Conservation (phyloP, 805 yeast species). For the Priceomyces castillae region DNA sequence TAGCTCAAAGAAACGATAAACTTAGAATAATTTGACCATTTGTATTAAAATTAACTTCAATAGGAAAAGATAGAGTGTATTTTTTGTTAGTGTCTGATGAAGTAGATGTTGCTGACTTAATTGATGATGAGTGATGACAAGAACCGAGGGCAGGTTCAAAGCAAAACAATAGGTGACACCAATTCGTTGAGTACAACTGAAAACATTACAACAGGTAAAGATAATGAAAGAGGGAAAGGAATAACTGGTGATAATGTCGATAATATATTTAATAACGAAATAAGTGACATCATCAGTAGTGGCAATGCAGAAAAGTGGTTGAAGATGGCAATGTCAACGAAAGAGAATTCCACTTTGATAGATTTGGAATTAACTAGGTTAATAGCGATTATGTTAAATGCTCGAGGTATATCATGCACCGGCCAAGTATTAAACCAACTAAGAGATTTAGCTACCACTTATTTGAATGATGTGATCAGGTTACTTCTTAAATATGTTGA, state of each 20-base stretch:
- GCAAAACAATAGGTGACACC: background rate
- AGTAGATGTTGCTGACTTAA: background rate
- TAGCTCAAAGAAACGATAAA: background rate
- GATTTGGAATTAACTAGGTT: constrained; percentile 28
- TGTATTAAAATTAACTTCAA: too few species aligned
- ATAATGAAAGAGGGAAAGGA: background rate
- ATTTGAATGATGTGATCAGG: constrained; percentile 34
- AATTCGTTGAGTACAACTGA: background rate
- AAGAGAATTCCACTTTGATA: constrained; percentile 11
- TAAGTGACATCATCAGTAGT: too few species aligned
- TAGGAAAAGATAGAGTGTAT: too few species aligned
- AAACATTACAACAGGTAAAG: background rate
- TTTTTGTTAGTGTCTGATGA: too few species aligned
- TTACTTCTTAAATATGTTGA: constrained; percentile 51
- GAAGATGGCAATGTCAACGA: background rate
- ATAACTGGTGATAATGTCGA: background rate
- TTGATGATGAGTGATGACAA: background rate
- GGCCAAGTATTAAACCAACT: constrained; percentile 28
- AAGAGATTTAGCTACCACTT: constrained; percentile 26
- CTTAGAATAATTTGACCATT: background rate
- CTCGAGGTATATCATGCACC: constrained; percentile 20
- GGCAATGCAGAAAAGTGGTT: background rate
- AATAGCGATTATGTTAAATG: constrained; percentile 24
- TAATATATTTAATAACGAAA: too few species aligned
- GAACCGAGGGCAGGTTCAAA: background rate